Base-by-base conservation (phyloP, 805 yeast genomes). In the Ogataea saltuana region DNA sequence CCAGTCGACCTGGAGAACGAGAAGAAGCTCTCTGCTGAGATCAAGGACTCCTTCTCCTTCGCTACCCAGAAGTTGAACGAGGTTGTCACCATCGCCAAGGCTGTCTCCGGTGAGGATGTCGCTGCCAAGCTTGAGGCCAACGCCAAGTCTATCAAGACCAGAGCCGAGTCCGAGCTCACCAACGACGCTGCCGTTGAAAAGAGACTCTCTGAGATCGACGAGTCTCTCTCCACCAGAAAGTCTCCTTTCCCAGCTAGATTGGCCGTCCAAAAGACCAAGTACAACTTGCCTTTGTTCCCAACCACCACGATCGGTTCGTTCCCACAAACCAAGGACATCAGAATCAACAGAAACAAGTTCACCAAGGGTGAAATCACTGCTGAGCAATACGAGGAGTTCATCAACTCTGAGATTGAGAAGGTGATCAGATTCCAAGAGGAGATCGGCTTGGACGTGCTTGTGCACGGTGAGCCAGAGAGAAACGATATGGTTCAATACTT, bases 381-480 rank as follows among this genome's bases (percentile, higher is more conserved):
- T 69, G 95, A 86, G 75, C 90, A 89, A 72, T 93, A 93, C 78
- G 96, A 93, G 75, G 72, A 81, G 68, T 93, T 93, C 83, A 93
- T 93, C 72, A 88, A 93, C 78, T 77, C 88, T 76, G 98, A 93
- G 81, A 93, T 93, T 61, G 91, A 86, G 71, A 83, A 77, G 51
- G 98, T 91, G 65, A 87, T 93, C 74, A 85, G 88, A 79, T 93
- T 93, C 95, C 99, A 93, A 81, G 99, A 93, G 78, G 97, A 93
- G 71, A 83, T 91, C 66, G 99, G 96, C 61, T 82, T 93, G 64
- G 99, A 93, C 69, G 98, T 93, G 62, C 79, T 91, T 61, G 99
- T 93, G 58, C 99, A 93, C 76, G 99, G 99, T 80, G 99, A 93
- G 80, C 99, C 99, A 74, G 99, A 93, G 83, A 87, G 99, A 83